phyloP scores from a whole-genome alignment of 768 basidiomycete species.

The Pholiota conissans region DNA sequence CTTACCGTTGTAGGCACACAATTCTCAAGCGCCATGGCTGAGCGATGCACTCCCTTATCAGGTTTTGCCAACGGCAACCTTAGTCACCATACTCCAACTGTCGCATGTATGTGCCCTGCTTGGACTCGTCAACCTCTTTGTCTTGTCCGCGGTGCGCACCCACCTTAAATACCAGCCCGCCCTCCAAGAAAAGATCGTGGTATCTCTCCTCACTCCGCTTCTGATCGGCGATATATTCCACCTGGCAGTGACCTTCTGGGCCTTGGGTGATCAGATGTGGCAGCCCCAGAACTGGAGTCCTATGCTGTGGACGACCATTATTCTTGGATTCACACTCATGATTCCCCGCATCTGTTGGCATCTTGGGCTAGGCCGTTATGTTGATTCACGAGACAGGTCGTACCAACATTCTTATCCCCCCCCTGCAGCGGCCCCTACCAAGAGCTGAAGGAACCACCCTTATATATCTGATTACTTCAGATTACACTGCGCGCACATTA shows the following conservation, averaged over 20 bases:
- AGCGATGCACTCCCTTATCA: slow-evolving; percentile 42
- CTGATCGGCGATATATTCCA: slow-evolving; percentile 70
- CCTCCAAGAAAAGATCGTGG: slow-evolving; percentile 72
- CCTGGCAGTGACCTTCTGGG: slow-evolving; percentile 70
- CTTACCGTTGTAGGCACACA: slow-evolving; percentile 53
- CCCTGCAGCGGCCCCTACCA: not conserved
- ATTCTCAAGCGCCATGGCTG: slow-evolving; percentile 77
- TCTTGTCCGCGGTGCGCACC: slow-evolving; percentile 59
- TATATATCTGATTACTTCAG: not conserved
- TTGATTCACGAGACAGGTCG: slow-evolving; percentile 58
- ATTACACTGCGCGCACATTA: too few relatives aligned
- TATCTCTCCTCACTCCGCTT: slow-evolving; percentile 64
- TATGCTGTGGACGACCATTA: slow-evolving; percentile 67
- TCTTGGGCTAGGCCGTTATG: slow-evolving; percentile 72
- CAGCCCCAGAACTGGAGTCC: slow-evolving; percentile 60
- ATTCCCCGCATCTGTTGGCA: slow-evolving; percentile 75
- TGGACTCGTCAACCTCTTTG: slow-evolving; percentile 67
- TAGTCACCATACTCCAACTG: slow-evolving; percentile 73
- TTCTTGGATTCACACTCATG: slow-evolving; percentile 63
- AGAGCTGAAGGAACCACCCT: not conserved
- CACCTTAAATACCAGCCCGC: slow-evolving; percentile 59
- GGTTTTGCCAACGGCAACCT: slow-evolving; percentile 57
- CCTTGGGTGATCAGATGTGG: slow-evolving; percentile 72
- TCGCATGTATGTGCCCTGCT: slow-evolving; percentile 77
- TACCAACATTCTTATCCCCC: slow-evolving; percentile 17